A percentile compares a stretch with the other conserved stretches of the same genome.
Conservation (phyloP, 1,139 yeast species). For the Saccharomycopsis hybrid region DNA sequence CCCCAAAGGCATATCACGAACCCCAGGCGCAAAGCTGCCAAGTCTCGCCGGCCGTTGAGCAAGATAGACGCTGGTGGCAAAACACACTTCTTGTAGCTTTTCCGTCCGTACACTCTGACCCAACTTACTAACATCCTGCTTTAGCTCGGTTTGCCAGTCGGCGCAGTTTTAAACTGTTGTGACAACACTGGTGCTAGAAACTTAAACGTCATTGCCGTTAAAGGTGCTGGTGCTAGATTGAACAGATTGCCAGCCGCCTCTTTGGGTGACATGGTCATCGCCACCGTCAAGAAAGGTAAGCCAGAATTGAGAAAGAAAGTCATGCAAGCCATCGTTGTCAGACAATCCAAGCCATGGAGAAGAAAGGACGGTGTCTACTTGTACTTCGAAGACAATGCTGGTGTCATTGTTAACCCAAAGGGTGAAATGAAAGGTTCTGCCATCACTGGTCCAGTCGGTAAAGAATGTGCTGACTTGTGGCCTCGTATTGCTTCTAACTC, state of each 20-base stretch:
- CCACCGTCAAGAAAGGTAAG: slow-evolving; percentile 99
- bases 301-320: slow-evolving; percentile 99
- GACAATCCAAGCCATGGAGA: slow-evolving; percentile 99
- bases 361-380: slow-evolving; percentile 99
- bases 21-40: too few relatives aligned
- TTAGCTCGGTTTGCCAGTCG: slow-evolving; percentile 97
- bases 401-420: slow-evolving; percentile 99
- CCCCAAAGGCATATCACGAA: too few relatives aligned
- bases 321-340: slow-evolving; percentile 99
- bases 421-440: slow-evolving; percentile 99
- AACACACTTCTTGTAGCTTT: too few relatives aligned
- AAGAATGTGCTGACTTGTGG: slow-evolving; percentile 99
- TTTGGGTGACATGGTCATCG: slow-evolving; percentile 99
- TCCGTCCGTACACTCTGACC: too few relatives aligned
- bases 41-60: too few relatives aligned
- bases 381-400: slow-evolving; percentile 99
- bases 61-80: too few relatives aligned
- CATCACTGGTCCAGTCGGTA: slow-evolving; percentile 99
- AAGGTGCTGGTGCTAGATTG: slow-evolving; percentile 99
- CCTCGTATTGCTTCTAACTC: slow-evolving; percentile 99
- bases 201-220: slow-evolving; percentile 97
- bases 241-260: slow-evolving; percentile 99
- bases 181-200: slow-evolving; percentile 99
- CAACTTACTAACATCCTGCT: slow-evolving; percentile 25
- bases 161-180: slow-evolving; percentile 99